Evolutionary conservation across 148 eudicot genomes (phyloP).

Genomic region (Rhododendron williamsianum): DNA sequence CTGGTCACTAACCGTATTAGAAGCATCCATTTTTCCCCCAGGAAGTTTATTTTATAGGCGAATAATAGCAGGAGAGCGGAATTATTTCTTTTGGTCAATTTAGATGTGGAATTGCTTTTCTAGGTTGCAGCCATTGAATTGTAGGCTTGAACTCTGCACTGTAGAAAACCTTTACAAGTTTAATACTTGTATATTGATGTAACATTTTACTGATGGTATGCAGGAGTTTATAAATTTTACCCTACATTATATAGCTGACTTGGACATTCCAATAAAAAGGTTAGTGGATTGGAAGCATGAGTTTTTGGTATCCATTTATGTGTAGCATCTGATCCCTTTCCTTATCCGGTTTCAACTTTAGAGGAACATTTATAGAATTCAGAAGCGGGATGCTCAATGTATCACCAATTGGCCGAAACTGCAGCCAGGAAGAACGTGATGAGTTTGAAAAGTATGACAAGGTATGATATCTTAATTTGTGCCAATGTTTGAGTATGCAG

Average conservation of each 20-base stretch:
- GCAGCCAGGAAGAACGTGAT: conserved; percentile 96
- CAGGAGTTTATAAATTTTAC: conserved; percentile 96
- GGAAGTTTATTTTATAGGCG: neutral
- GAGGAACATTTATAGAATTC: conserved; percentile 96
- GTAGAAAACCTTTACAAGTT: neutral
- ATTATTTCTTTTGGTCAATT: neutral
- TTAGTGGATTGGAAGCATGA: conserved; percentile 15
- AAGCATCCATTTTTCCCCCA: neutral
- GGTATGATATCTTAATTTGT: conserved; percentile 31
- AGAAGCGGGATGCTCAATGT: conserved; percentile 96
- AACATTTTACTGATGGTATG: conserved; percentile 15
- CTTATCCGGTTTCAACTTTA: conserved; percentile 17
- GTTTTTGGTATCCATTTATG: neutral
- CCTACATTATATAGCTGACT: conserved; percentile 83
- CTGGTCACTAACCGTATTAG: neutral
- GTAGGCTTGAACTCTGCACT: neutral
- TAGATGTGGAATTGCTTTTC: neutral
- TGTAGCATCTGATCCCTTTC: neutral
- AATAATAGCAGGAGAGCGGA: neutral
- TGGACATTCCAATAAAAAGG: conserved; percentile 97
- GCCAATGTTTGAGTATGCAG: neutral
- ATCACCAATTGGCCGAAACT: conserved; percentile 94
- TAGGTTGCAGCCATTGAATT: neutral
- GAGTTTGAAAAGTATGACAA: conserved; percentile 95
- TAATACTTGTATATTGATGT: neutral